Conservation (phyloP, 371 early-diverging fungal genomes). For the Phascolomyces articulosus region DNA sequence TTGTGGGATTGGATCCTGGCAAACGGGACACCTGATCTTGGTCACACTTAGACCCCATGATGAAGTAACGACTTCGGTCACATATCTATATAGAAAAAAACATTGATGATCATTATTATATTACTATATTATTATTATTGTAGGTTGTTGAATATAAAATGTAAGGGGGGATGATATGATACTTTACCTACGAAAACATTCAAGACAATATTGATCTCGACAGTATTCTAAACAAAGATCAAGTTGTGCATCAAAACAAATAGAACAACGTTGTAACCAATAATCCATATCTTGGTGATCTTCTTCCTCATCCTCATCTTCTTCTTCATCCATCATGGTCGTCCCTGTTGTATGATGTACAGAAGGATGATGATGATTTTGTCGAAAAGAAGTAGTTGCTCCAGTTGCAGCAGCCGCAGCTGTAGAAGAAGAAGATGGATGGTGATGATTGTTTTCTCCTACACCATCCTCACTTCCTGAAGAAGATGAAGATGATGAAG, state of each 20-base stretch:
- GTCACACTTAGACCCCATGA: slow-evolving; percentile 73
- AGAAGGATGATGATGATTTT: slow-evolving; percentile 19
- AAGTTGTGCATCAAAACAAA: slow-evolving; percentile 68
- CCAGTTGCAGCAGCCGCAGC: no score
- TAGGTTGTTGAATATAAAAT: no score
- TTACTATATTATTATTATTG: no score
- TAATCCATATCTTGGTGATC: slow-evolving; percentile 51
- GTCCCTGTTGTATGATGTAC: slow-evolving; percentile 19
- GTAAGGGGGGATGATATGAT: no score
- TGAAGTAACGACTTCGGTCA: slow-evolving; percentile 66
- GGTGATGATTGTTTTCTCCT: no score
- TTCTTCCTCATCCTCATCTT: slow-evolving; percentile 6
- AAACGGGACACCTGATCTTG: slow-evolving; percentile 63
- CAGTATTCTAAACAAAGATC: slow-evolving; percentile 69
- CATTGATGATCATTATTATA: no score
- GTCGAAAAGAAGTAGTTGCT: no score
- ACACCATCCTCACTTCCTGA: no score
- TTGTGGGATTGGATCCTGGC: slow-evolving; percentile 57
- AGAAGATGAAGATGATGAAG: slow-evolving; percentile 8
- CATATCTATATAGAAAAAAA: slow-evolving; percentile 57
- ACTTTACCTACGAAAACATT: slow-evolving; percentile 63
- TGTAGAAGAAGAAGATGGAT: no score
- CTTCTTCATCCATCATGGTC: slow-evolving; percentile 15
- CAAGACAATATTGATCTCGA: slow-evolving; percentile 68
- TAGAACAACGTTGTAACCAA: slow-evolving; percentile 67